A percentile compares a stretch with the other conserved stretches of the same genome.
phyloP scores from a whole-genome alignment of 2,329 filamentous ascomycete genomes.

The Capronia coronata region DNA sequence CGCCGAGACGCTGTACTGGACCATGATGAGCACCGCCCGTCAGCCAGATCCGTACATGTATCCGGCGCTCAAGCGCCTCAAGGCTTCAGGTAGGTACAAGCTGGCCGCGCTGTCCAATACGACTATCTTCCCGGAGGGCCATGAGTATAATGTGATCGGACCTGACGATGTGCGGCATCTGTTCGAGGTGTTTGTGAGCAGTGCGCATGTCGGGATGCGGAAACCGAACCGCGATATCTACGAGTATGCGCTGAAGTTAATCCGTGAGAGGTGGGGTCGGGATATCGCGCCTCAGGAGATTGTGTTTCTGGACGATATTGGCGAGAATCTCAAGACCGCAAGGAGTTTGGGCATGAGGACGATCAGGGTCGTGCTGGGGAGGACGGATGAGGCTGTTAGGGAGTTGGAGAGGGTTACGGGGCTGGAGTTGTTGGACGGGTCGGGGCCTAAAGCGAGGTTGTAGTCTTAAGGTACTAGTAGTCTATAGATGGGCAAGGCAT shows the following conservation, averaged over 20 bases:
- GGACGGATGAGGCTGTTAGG: slow-evolving; percentile 71
- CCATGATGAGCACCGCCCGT: slow-evolving; percentile 75
- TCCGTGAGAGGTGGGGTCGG: slow-evolving; percentile 53
- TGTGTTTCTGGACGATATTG: slow-evolving; percentile 89
- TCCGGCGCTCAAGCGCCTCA: slow-evolving; percentile 67
- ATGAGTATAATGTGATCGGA: slow-evolving; percentile 55
- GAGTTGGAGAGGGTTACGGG: slow-evolving; percentile 72
- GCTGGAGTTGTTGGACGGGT: slow-evolving; percentile 50
- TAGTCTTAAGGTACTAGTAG: background rate
- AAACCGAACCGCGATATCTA: slow-evolving; percentile 86
- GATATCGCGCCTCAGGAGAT: slow-evolving; percentile 60
- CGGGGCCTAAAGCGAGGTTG: slow-evolving; percentile 12
- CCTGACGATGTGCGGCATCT: slow-evolving; percentile 54
- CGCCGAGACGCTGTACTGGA: slow-evolving; percentile 72
- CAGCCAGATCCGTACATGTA: slow-evolving; percentile 79
- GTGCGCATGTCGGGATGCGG: slow-evolving; percentile 76
- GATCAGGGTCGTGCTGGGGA: slow-evolving; percentile 75
- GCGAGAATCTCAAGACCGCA: slow-evolving; percentile 79
- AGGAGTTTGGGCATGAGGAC: slow-evolving; percentile 69
- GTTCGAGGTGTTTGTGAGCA: slow-evolving; percentile 85
- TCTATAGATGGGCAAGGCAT: background rate
- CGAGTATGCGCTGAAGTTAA: slow-evolving; percentile 58
- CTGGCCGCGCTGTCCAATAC: slow-evolving; percentile 87
- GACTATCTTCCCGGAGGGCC: slow-evolving; percentile 70
- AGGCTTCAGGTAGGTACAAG: slow-evolving; percentile 58